These are phyloP conservation scores for Colletotrichum coccodes DNA, from an alignment of 2,329 filamentous ascomycete genomes.

Conservation along the genomic window DNA sequence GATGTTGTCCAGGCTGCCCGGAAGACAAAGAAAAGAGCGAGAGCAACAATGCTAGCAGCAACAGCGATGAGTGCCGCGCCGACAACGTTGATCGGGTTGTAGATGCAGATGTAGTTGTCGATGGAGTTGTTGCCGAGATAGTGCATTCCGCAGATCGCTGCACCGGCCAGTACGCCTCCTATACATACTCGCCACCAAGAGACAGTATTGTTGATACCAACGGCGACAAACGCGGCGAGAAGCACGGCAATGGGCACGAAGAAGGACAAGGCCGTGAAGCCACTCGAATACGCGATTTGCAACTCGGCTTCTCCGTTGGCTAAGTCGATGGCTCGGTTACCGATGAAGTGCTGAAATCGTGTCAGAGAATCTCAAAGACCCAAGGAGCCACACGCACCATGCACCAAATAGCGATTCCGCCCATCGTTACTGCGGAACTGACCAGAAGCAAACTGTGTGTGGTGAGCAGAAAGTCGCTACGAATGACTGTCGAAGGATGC, in stretches of 20 bases:
- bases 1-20: constrained; percentile 80
- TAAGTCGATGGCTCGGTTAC: constrained; percentile 81
- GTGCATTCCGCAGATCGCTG: constrained; percentile 86
- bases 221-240: constrained; percentile 75
- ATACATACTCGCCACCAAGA: constrained; percentile 67
- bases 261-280: constrained; percentile 80
- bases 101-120: constrained; percentile 76
- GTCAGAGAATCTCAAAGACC: constrained; percentile 49
- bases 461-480: neutral
- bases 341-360: constrained; percentile 77
- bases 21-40: constrained; percentile 82
- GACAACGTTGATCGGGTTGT: constrained; percentile 68
- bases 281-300: constrained; percentile 79
- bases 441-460: constrained; percentile 67
- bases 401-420: constrained; percentile 78
- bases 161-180: constrained; percentile 77
- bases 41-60: constrained; percentile 74
- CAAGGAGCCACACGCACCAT: constrained; percentile 58
- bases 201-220: constrained; percentile 68
- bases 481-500: constrained; percentile 33
- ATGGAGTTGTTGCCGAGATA: constrained; percentile 89
- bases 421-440: constrained; percentile 76
- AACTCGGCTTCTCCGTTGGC: constrained; percentile 68
- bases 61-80: constrained; percentile 79
- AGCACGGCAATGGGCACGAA: constrained; percentile 83